These are phyloP conservation scores for Pseudonitzschia pungens DNA, from an alignment of 108 stramenopile species.

Conservation along the genomic window DNA sequence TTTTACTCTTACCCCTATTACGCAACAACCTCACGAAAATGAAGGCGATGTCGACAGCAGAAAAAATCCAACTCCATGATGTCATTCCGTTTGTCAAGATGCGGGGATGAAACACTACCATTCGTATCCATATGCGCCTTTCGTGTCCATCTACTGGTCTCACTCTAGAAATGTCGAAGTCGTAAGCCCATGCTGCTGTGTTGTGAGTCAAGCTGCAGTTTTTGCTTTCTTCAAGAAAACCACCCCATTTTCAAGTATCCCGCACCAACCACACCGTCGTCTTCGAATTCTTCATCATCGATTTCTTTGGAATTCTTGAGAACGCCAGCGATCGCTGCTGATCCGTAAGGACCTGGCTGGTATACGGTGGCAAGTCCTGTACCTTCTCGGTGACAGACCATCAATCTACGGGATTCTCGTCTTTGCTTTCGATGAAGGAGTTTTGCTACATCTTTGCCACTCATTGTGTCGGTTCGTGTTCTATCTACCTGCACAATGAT, in stretches of 20 bases:
- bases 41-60: no score
- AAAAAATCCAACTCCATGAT: no score
- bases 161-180: neutral
- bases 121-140: no score
- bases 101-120: no score
- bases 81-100: no score
- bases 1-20: no score
- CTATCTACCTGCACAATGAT: conserved; percentile 8
- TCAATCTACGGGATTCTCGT: neutral
- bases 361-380: conserved; percentile 4
- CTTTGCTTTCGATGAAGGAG: neutral
- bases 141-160: no score
- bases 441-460: neutral
- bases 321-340: conserved; percentile 4
- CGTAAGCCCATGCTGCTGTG: neutral
- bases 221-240: neutral
- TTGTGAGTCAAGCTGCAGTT: neutral
- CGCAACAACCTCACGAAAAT: no score
- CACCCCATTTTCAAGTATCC: neutral
- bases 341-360: conserved; percentile 14
- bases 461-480: conserved; percentile 2
- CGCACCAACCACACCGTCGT: neutral
- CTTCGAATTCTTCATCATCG: neutral
- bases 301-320: conserved; percentile 1
- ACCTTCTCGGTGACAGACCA: neutral